These are phyloP conservation scores for Fusarium protoensiforme DNA, from an alignment of 2,329 filamentous ascomycete species.

Conservation along the genomic window DNA sequence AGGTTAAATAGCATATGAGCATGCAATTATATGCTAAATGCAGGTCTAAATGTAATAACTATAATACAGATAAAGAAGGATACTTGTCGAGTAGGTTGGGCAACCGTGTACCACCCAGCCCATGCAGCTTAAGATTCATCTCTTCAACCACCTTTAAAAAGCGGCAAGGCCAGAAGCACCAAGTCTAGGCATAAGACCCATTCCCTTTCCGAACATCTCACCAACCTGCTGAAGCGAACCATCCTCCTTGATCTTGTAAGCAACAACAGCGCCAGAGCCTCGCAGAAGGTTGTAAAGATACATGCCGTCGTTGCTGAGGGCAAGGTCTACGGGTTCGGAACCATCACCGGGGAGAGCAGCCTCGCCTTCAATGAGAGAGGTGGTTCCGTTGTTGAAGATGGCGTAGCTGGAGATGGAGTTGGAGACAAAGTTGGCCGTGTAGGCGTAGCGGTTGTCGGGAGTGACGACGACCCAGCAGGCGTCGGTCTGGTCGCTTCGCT, in stretches of 20 bases:
- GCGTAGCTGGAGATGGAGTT: conserved; percentile 32
- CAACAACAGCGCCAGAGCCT: conserved; percentile 30
- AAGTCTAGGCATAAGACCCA: not conserved
- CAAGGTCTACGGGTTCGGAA: conserved; percentile 31
- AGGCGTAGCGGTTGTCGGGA: conserved; percentile 25
- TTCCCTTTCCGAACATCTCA: conserved; percentile 12
- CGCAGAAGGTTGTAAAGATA: conserved; percentile 36
- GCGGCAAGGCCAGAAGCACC: not conserved
- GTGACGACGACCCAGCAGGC: conserved; percentile 36
- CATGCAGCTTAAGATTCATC: not conserved
- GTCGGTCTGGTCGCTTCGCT: conserved; percentile 23
- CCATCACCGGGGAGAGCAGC: conserved; percentile 29
- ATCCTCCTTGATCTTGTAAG: conserved; percentile 28
- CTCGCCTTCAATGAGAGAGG: conserved; percentile 16
- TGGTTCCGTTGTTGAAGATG: conserved; percentile 23
- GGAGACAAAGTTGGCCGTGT: conserved; percentile 36
- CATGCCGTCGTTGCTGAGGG: conserved; percentile 27
- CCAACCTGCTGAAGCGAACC: conserved; percentile 31
- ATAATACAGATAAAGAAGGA: not conserved
- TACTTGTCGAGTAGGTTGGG: not conserved
- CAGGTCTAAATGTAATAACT: not conserved
- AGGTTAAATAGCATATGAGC: not conserved
- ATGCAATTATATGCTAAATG: not conserved
- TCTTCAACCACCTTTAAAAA: not conserved
- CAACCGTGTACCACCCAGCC: not conserved